Evolutionary conservation across 768 basidiomycete genomes (phyloP).

Genomic region (Lentinula raphanica): DNA sequence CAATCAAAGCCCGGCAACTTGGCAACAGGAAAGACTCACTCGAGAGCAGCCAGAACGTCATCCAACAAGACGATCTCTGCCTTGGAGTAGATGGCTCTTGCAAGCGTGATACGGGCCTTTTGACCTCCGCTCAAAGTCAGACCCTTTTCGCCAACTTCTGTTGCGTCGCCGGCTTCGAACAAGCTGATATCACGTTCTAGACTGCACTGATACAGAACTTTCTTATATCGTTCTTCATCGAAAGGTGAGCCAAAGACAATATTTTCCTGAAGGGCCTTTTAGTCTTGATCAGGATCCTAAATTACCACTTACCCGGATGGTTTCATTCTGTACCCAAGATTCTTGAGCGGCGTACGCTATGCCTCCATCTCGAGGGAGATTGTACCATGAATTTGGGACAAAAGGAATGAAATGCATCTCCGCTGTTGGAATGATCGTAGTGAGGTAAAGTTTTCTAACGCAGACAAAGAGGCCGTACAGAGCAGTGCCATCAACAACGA

Average conservation of each 20-base stretch:
- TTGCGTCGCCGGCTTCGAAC: conserved; percentile 61
- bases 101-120: conserved; percentile 38
- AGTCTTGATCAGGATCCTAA: too few species aligned
- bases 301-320: conserved; percentile 43
- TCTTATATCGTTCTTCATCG: conserved; percentile 73
- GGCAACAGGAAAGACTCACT: conserved; percentile 25
- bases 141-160: conserved; percentile 71
- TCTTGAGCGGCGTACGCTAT: conserved; percentile 82
- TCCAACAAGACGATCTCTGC: conserved; percentile 65
- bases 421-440: conserved; percentile 23
- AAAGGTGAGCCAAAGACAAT: conserved; percentile 76
- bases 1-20: conserved; percentile 9
- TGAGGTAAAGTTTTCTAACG: neutral
- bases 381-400: conserved; percentile 55
- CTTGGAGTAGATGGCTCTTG: conserved; percentile 41
- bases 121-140: conserved; percentile 53
- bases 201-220: conserved; percentile 69
- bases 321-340: conserved; percentile 81
- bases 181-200: conserved; percentile 68
- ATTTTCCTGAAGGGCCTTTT: conserved; percentile 48
- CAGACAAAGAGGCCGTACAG: conserved; percentile 20
- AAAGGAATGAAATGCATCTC: conserved; percentile 63
- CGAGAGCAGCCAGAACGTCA: conserved; percentile 64
- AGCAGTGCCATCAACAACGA: conserved; percentile 61
- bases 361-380: conserved; percentile 61